These are phyloP conservation scores for Acidiella bohemica DNA, from an alignment of 495 filamentous ascomycete genomes.

Conservation along the genomic window DNA sequence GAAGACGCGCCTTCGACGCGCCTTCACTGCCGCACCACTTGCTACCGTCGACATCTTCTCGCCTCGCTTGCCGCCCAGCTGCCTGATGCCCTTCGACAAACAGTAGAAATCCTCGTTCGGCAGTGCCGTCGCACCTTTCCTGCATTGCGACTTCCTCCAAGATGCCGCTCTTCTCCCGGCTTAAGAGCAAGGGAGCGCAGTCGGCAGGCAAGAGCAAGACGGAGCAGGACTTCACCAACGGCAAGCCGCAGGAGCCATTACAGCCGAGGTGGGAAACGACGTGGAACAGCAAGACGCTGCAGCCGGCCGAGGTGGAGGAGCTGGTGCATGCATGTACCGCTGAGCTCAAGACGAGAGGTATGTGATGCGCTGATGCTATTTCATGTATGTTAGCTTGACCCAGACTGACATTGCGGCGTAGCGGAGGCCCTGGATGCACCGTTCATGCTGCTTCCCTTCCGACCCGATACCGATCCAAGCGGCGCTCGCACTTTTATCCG, in stretches of 20 bases:
- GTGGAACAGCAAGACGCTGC: constrained; percentile 72
- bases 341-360: constrained; percentile 92
- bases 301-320: constrained; percentile 82
- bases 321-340: constrained; percentile 70
- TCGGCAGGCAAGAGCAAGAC: constrained; percentile 40
- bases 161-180: constrained; percentile 31
- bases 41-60: too few species aligned
- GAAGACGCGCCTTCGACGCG: background rate
- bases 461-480: constrained; percentile 81
- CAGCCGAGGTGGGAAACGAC: constrained; percentile 82
- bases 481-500: constrained; percentile 83
- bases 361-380: constrained; percentile 18
- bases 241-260: constrained; percentile 34
- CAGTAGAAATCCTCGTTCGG: too few species aligned
- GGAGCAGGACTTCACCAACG: constrained; percentile 38
- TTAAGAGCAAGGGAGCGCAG: constrained; percentile 28
- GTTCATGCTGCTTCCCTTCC: constrained; percentile 90
- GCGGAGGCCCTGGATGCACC: constrained; percentile 68
- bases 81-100: too few species aligned
- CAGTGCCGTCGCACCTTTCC: too few species aligned
- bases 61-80: too few species aligned
- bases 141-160: too few species aligned
- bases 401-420: constrained; percentile 9
- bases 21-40: background rate
- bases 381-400: background rate